Base-by-base conservation (phyloP, 495 filamentous ascomycete genomes). In the Daldinia concentrica region DNA sequence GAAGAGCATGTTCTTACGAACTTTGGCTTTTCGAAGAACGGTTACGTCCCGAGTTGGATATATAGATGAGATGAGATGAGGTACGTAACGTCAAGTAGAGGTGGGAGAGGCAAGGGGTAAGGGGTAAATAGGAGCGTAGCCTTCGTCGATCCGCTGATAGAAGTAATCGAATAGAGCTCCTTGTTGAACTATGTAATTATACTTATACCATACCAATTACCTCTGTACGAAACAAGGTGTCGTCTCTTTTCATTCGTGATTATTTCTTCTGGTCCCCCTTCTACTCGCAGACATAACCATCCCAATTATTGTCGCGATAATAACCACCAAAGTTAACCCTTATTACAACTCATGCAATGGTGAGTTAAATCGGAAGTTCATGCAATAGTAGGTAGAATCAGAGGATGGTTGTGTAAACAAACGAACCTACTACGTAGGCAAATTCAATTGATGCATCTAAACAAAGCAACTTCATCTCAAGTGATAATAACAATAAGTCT, bases 401-500 rank as follows among this genome's bases (percentile, higher is more conserved):
- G 1, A 29, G 27, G 27, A 29, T 29, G 6, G 27, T 5, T 2
- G 37, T 19, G 17, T 45, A 45, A 41, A 17, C 39, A 41, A 17
- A 17, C 39, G n/a, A 17, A 0, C 39, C 39, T 41, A 17, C 39
- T 22, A 12, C 17, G 24, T 54, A 34, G 34, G 12, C 34, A 66
- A 72, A 54, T 67, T 29, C 58, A 64, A 67, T 67, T 72, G 69
- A 67, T 61, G 60, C 37, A 41, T 60, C 34, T 61, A 64, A 61
- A 68, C 70, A 72, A 68, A 72, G 61, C 30, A 65, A 48, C 57
- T 61, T 50, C 48, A 17, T 61, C 41, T 48, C 43, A 41, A 22
- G 59, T 30, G 5, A 36, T 11, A 24, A 67, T 55, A 56, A 55
- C 37, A 59, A 39, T 50, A 62, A 51, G 51, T 60, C 50, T 51